phyloP scores from a whole-genome alignment of 306 rosid genomes.

The Quercus gilva region DNA sequence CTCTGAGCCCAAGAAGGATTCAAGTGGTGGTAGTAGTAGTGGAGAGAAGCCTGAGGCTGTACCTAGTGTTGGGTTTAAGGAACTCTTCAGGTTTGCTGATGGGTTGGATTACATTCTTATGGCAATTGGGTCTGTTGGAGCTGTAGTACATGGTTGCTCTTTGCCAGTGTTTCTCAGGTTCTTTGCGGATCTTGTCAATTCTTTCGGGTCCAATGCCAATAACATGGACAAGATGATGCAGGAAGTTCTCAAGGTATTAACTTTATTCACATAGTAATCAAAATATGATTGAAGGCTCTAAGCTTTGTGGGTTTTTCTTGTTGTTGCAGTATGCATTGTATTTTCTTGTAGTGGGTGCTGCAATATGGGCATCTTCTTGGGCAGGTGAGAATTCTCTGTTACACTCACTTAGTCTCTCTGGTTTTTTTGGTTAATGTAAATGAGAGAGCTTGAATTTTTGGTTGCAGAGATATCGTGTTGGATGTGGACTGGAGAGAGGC shows the following conservation, averaged over 20 bases:
- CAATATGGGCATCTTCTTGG: conserved; percentile 99
- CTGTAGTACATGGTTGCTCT: conserved; percentile 90
- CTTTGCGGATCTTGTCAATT: conserved; percentile 97
- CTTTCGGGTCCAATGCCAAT: conserved; percentile 87
- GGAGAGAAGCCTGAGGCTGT: conserved; percentile 57
- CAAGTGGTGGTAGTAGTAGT: conserved; percentile 8
- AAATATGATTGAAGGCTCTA: conserved; percentile 6
- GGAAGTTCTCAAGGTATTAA: conserved; percentile 79
- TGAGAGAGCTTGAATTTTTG: conserved; percentile 11
- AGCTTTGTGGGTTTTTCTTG: neutral
- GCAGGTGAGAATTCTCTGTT: conserved; percentile 56
- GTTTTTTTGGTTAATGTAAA: conserved; percentile 5
- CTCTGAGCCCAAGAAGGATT: conserved; percentile 43
- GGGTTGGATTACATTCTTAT: conserved; percentile 79
- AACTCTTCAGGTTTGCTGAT: conserved; percentile 91
- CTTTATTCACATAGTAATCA: neutral
- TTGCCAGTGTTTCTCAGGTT: conserved; percentile 89
- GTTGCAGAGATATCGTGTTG: conserved; percentile 94
- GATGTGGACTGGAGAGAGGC: conserved; percentile 99
- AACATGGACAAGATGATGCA: conserved; percentile 81
- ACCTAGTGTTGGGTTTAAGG: conserved; percentile 54
- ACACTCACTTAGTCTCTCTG: neutral
- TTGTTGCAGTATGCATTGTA: conserved; percentile 87
- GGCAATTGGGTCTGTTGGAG: conserved; percentile 85
- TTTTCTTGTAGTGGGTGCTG: conserved; percentile 97